These are phyloP conservation scores for Microsporum audouinii DNA, from an alignment of 2,329 filamentous ascomycete species.

Conservation along the genomic window DNA sequence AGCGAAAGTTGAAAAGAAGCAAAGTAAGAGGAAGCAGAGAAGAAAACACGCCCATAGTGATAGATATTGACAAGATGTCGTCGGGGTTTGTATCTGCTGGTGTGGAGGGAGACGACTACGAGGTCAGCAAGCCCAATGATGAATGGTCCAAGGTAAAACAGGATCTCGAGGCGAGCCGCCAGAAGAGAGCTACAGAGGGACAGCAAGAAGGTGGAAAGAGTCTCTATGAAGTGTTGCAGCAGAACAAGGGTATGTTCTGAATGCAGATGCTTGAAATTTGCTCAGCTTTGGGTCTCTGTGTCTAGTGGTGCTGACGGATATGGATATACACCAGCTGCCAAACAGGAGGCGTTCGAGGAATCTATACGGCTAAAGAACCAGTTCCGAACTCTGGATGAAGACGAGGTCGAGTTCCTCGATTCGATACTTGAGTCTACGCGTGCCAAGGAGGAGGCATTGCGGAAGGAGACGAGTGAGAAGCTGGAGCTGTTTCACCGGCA, in stretches of 20 bases:
- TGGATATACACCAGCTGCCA: conserved; percentile 27
- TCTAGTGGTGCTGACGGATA: background rate
- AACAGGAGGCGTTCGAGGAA: conserved; percentile 44
- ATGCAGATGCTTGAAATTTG: background rate
- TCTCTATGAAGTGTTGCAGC: conserved; percentile 38
- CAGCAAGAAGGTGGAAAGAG: conserved; percentile 44
- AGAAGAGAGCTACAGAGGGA: conserved; percentile 36
- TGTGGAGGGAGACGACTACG: conserved; percentile 29
- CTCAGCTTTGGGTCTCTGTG: background rate
- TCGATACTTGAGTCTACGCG: conserved; percentile 47
- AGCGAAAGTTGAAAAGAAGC: background rate
- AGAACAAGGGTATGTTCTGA: conserved; percentile 36
- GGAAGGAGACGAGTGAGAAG: conserved; percentile 48
- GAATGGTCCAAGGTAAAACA: conserved; percentile 35
- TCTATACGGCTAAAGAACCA: conserved; percentile 41
- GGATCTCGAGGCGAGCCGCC: conserved; percentile 37
- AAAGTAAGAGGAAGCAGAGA: background rate
- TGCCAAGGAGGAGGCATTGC: conserved; percentile 45
- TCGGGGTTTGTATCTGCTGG: conserved; percentile 37
- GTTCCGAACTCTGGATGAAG: conserved; percentile 41
- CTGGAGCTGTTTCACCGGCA: conserved; percentile 48
- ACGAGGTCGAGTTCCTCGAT: conserved; percentile 43
- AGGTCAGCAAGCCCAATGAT: conserved; percentile 27
- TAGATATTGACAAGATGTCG: conserved; percentile 26
- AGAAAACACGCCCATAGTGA: too few species aligned